A percentile compares a stretch with the other conserved stretches of the same genome.
Evolutionary conservation across 257 asterid species (phyloP).

Genomic region (Jacaranda copaia): DNA sequence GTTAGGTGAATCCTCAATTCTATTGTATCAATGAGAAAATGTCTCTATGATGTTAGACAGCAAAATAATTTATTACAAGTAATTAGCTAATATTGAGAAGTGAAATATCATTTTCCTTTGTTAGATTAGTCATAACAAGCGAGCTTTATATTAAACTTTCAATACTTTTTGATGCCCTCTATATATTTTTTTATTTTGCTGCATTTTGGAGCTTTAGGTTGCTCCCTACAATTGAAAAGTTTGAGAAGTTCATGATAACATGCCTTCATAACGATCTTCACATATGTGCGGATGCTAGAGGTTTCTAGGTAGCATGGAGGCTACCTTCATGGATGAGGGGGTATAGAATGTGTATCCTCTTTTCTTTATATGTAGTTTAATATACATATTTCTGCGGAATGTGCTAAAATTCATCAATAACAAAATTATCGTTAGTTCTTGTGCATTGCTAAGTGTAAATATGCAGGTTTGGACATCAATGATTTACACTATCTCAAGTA

Average conservation of each 20-base stretch:
- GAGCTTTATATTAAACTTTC: too few relatives aligned
- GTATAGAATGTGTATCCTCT: too few relatives aligned
- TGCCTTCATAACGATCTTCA: conserved; percentile 98
- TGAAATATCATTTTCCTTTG: background rate
- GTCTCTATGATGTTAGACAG: conserved; percentile 4
- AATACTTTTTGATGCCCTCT: too few relatives aligned
- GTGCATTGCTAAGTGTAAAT: conserved; percentile 47
- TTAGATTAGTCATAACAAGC: too few relatives aligned
- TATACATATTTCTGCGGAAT: background rate
- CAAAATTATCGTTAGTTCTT: conserved; percentile 5
- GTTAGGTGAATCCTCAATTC: background rate
- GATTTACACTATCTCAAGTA: conserved; percentile 97
- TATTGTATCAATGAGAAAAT: background rate
- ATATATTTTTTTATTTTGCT: too few relatives aligned
- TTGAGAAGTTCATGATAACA: conserved; percentile 75
- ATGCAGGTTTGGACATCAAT: conserved; percentile 98
- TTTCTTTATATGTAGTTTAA: conserved; percentile 30
- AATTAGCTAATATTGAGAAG: background rate
- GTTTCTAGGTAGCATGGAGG: too few relatives aligned
- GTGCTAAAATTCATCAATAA: conserved; percentile 12
- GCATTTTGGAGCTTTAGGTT: too few relatives aligned
- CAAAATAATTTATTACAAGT: background rate
- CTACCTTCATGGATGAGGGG: too few relatives aligned
- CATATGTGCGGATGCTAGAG: too few relatives aligned
- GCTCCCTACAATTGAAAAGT: conserved; percentile 27